Evolutionary conservation across 495 filamentous ascomycete species (phyloP).

Genomic region (Pyronema omphalodes): DNA sequence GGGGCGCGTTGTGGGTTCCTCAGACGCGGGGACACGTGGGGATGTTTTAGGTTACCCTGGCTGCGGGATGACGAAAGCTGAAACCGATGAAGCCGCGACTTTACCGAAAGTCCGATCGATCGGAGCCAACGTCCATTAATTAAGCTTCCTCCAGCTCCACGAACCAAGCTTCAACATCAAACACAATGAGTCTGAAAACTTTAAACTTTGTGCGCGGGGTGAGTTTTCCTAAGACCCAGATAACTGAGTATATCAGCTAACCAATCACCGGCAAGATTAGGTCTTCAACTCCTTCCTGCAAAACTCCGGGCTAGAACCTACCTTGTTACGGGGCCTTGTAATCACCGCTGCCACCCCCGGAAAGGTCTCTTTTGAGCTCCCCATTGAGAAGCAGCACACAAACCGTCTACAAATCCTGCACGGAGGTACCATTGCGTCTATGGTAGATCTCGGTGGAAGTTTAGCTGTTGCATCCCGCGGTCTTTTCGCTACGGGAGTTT

Average conservation of each 20-base stretch:
- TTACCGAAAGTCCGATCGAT: not conserved
- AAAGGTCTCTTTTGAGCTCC: slow-evolving; percentile 68
- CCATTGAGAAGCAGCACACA: slow-evolving; percentile 75
- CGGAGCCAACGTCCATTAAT: not conserved
- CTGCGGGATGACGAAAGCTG: not conserved
- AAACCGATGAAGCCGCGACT: no score
- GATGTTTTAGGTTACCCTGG: not conserved
- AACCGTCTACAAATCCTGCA: slow-evolving; percentile 83
- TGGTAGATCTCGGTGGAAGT: slow-evolving; percentile 89
- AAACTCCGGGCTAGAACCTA: slow-evolving; percentile 16
- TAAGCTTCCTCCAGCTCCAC: not conserved
- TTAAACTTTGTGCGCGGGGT: slow-evolving; percentile 18
- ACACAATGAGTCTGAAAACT: not conserved
- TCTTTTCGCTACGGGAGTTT: slow-evolving; percentile 74
- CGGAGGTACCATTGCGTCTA: slow-evolving; percentile 85
- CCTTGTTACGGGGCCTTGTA: slow-evolving; percentile 37
- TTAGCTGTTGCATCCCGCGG: slow-evolving; percentile 84
- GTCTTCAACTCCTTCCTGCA: slow-evolving; percentile 18
- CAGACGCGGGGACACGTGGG: not conserved
- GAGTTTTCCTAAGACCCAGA: not conserved
- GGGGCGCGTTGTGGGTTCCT: not conserved
- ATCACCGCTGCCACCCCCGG: slow-evolving; percentile 61
- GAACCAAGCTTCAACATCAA: no score
- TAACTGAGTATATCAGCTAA: not conserved
- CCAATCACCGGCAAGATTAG: slow-evolving; percentile 5